Conservation (phyloP, 2,329 filamentous ascomycete genomes). For the Calonectria montana region DNA sequence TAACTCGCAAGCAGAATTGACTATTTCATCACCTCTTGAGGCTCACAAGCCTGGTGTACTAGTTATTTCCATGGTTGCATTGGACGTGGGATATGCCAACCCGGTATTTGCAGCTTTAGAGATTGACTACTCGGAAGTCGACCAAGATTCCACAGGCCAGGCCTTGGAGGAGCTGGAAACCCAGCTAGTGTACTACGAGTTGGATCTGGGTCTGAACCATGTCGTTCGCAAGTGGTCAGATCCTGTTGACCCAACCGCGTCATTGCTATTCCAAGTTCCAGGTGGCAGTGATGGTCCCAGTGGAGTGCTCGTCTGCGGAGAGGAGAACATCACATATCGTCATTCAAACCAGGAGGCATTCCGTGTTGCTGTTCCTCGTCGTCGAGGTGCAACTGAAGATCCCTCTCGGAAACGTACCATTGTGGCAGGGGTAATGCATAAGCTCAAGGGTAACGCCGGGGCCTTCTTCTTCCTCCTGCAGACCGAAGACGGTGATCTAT, state of each 20-base stretch:
- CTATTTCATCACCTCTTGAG: conserved; percentile 96
- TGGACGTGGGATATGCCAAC: conserved; percentile 97
- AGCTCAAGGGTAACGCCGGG: conserved; percentile 82
- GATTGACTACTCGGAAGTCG: conserved; percentile 90
- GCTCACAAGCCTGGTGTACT: conserved; percentile 93
- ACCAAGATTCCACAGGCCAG: conserved; percentile 89
- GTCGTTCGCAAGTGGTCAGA: conserved; percentile 98
- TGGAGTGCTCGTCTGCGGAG: conserved; percentile 92
- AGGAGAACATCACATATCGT: conserved; percentile 96
- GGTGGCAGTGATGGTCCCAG: conserved; percentile 94
- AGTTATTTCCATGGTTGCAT: conserved; percentile 85
- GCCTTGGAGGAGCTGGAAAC: conserved; percentile 88
- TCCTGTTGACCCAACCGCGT: conserved; percentile 88
- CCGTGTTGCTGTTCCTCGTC: conserved; percentile 87
- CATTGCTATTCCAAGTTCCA: conserved; percentile 93
- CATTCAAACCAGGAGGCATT: conserved; percentile 94
- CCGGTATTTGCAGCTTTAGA: conserved; percentile 96
- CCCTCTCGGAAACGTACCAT: conserved; percentile 90
- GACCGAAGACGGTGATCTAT: conserved; percentile 96
- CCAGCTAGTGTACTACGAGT: conserved; percentile 94
- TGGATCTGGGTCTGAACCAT: conserved; percentile 96
- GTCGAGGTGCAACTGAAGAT: conserved; percentile 90
- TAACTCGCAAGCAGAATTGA: conserved; percentile 92
- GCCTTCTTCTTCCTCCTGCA: conserved; percentile 98
- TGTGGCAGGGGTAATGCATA: conserved; percentile 95